Evolutionary conservation across 1,284 basidiomycete species (phyloP).

Genomic region (Malassezia equina): DNA sequence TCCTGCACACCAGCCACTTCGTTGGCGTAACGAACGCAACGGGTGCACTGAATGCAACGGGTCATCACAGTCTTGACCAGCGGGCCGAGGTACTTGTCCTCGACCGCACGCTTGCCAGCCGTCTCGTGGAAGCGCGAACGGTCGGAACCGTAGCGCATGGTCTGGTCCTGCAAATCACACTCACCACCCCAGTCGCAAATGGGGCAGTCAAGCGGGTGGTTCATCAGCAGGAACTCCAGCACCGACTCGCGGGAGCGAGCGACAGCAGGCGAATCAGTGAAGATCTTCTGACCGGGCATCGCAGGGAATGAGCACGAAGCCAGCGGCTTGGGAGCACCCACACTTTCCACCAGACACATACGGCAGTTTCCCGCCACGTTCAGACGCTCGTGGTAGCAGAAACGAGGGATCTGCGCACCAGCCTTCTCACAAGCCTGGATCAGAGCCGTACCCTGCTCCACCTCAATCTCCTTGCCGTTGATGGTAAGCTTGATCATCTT

Average conservation of each 20-base stretch:
- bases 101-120: slow-evolving; percentile 90
- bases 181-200: slow-evolving; percentile 76
- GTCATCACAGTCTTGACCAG: slow-evolving; percentile 99
- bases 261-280: slow-evolving; percentile 86
- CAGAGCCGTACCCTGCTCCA: slow-evolving; percentile 54
- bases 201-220: slow-evolving; percentile 96
- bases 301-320: slow-evolving; percentile 80
- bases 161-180: slow-evolving; percentile 98
- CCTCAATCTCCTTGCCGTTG: slow-evolving; percentile 47
- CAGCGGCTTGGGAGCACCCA: slow-evolving; percentile 81
- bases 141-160: slow-evolving; percentile 97
- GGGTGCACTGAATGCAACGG: slow-evolving; percentile 97
- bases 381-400: slow-evolving; percentile 81
- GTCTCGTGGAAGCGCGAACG: slow-evolving; percentile 96
- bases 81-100: slow-evolving; percentile 96
- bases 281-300: slow-evolving; percentile 91
- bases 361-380: slow-evolving; percentile 47
- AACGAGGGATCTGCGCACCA: slow-evolving; percentile 53
- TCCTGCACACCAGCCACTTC: slow-evolving; percentile 98
- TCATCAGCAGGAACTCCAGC: slow-evolving; percentile 95
- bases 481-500: slow-evolving; percentile 48
- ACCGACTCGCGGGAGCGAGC: slow-evolving; percentile 85
- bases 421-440: slow-evolving; percentile 75
- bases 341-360: slow-evolving; percentile 84
- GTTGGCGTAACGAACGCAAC: slow-evolving; percentile 96